Conservation (phyloP, 1,139 yeast genomes). For the Scheffersomyces illinoinensis region DNA sequence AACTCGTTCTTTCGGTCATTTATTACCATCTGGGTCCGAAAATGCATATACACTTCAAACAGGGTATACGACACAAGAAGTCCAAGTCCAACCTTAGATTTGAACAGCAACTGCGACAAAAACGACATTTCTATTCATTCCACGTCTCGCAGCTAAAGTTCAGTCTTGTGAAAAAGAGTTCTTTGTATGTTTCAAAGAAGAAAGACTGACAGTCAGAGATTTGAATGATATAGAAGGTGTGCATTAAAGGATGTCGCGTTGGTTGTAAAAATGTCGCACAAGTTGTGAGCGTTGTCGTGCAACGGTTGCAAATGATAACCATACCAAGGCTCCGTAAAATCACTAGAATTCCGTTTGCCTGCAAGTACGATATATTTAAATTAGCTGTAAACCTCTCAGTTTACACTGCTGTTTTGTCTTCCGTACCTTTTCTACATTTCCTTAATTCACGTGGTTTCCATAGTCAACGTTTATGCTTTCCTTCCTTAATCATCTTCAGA, state of each 20-base stretch:
- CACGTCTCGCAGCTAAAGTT: neutral
- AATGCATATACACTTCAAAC: constrained; percentile 63
- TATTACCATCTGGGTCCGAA: constrained; percentile 58
- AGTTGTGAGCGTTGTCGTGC: neutral
- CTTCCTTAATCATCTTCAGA: too few relatives aligned
- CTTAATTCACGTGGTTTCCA: neutral
- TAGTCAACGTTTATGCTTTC: neutral
- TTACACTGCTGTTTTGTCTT: neutral
- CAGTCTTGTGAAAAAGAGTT: neutral
- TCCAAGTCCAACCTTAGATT: constrained; percentile 51
- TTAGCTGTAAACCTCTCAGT: neutral
- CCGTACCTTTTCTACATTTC: neutral
- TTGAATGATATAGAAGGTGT: neutral
- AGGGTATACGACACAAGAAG: constrained; percentile 64
- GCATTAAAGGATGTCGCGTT: neutral
- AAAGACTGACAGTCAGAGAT: neutral
- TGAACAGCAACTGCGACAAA: constrained; percentile 16
- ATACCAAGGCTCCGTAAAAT: neutral
- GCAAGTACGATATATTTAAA: neutral
- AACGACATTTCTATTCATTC: neutral
- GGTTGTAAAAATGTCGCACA: neutral
- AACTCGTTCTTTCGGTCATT: constrained; percentile 47
- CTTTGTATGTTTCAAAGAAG: neutral
- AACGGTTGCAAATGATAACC: neutral
- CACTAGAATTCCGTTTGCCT: neutral